Conservation (phyloP, 768 basidiomycete species). For the Rhodotorula taiwanensis region DNA sequence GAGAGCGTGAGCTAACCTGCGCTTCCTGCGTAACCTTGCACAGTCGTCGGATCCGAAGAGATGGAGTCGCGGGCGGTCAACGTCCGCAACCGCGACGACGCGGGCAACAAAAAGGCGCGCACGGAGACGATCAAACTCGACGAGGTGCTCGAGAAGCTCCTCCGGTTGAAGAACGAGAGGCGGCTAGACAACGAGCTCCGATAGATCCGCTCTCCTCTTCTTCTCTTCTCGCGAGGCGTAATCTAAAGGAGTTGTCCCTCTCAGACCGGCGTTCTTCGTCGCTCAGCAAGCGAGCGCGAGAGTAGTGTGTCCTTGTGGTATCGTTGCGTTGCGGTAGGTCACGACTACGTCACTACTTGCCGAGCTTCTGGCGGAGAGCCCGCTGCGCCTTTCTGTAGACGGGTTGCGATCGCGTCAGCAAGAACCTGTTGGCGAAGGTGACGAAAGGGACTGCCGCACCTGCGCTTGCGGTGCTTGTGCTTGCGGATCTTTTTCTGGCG, state of each 20-base stretch:
- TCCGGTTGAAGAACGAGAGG: slow-evolving; percentile 60
- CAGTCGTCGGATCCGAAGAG: slow-evolving; percentile 94
- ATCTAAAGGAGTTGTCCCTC: too few relatives aligned
- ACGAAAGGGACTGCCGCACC: background rate
- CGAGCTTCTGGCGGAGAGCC: slow-evolving; percentile 28
- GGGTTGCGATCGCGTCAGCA: background rate
- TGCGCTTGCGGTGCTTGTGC: slow-evolving; percentile 37
- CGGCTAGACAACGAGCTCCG: slow-evolving; percentile 42
- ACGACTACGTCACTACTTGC: slow-evolving; percentile 30
- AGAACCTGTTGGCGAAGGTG: background rate
- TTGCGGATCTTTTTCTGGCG: slow-evolving; percentile 27
- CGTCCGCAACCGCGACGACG: slow-evolving; percentile 89
- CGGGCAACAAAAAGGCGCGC: slow-evolving; percentile 73
- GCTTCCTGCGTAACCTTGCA: too few relatives aligned
- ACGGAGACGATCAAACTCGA: slow-evolving; percentile 63
- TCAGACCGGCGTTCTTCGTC: too few relatives aligned
- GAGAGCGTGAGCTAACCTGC: too few relatives aligned
- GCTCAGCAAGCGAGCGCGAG: too few relatives aligned
- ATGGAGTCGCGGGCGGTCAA: slow-evolving; percentile 80
- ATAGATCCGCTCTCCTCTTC: slow-evolving; percentile 7
- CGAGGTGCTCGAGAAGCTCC: slow-evolving; percentile 61
- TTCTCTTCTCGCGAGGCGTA: too few relatives aligned
- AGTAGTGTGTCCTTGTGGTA: too few relatives aligned
- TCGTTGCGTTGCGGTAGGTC: too few relatives aligned
- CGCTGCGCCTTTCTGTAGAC: slow-evolving; percentile 33